phyloP scores from a whole-genome alignment of 257 asterid genomes.

The Leptodermis oblonga region DNA sequence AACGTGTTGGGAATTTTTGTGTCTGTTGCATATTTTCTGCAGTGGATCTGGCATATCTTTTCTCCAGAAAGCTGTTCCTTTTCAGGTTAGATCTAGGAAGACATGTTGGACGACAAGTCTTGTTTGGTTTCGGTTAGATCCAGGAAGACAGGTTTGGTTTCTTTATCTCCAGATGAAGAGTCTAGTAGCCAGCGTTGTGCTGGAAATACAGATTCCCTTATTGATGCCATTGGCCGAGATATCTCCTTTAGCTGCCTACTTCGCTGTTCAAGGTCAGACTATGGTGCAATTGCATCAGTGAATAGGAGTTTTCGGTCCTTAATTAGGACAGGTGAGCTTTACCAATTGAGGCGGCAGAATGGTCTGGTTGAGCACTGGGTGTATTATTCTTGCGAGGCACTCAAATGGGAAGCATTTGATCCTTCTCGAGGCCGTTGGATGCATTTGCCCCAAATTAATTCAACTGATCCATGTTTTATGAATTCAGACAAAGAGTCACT shows the following conservation, averaged over 20 bases:
- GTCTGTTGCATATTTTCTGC: conserved; percentile 26
- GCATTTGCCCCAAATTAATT: conserved; percentile 69
- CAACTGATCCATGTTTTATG: conserved; percentile 61
- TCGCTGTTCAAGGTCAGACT: conserved; percentile 77
- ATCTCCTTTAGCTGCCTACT: conserved; percentile 75
- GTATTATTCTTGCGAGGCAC: conserved; percentile 82
- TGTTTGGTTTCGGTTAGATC: conserved; percentile 57
- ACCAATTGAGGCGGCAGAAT: conserved; percentile 49
- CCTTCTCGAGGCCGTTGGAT: conserved; percentile 86
- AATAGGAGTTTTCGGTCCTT: conserved; percentile 68
- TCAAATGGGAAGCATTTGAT: conserved; percentile 97
- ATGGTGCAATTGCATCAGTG: conserved; percentile 72
- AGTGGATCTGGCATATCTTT: conserved; percentile 23
- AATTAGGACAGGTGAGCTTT: conserved; percentile 66
- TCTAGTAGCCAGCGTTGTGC: conserved; percentile 27
- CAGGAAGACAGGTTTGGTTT: too few species aligned
- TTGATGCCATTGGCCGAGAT: conserved; percentile 70
- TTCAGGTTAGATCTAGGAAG: conserved; percentile 38
- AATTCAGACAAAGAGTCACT: conserved; percentile 87
- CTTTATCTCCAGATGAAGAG: conserved; percentile 16
- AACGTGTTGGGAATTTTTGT: conserved; percentile 11
- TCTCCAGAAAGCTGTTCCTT: conserved; percentile 17
- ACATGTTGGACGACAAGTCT: conserved; percentile 75
- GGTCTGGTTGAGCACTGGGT: conserved; percentile 93
- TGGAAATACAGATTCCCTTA: conserved; percentile 53